Percentiles rank a stretch among this genome's conserved stretches.
Conservation (phyloP, 2,329 filamentous ascomycete genomes). For the Hyphodiscus sp. region DNA sequence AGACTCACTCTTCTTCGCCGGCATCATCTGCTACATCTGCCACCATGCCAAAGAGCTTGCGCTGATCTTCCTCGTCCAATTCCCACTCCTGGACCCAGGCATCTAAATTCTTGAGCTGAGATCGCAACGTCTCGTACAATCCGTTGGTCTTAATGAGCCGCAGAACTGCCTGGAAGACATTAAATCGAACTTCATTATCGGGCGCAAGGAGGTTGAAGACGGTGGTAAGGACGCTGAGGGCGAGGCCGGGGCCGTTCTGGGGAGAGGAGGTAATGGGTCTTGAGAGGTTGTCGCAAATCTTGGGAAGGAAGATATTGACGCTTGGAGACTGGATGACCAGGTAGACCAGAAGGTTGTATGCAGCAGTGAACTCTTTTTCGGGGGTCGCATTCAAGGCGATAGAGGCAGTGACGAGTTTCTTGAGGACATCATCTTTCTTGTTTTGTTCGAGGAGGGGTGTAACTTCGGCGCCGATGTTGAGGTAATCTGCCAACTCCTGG, state of each 20-base stretch:
- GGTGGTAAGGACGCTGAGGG: conserved; percentile 84
- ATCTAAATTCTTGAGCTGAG: conserved; percentile 77
- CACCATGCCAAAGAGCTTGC: conserved; percentile 78
- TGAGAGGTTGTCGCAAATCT: conserved; percentile 82
- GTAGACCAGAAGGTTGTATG: conserved; percentile 95
- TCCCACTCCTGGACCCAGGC: conserved; percentile 81
- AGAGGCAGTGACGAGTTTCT: conserved; percentile 81
- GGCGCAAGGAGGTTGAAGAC: conserved; percentile 89
- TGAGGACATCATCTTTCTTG: conserved; percentile 76
- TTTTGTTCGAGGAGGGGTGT: conserved; percentile 65
- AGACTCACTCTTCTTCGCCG: conserved; percentile 64
- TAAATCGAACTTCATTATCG: conserved; percentile 73
- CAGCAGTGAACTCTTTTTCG: conserved; percentile 93
- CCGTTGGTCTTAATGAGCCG: conserved; percentile 69
- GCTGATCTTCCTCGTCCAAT: conserved; percentile 71
- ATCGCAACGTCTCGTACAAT: conserved; percentile 77
- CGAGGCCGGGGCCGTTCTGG: conserved; percentile 75
- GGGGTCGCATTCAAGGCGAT: conserved; percentile 73
- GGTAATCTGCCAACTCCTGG: conserved; percentile 89
- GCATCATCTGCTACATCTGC: conserved; percentile 73
- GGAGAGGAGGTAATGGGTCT: conserved; percentile 83
- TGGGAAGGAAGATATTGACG: conserved; percentile 76
- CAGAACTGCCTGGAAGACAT: conserved; percentile 85
- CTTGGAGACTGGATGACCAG: conserved; percentile 82
- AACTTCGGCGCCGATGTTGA: conserved; percentile 68